Evolutionary conservation across 1,139 yeast genomes (phyloP).

Genomic region (Kurtzmaniella quercitrusa): DNA sequence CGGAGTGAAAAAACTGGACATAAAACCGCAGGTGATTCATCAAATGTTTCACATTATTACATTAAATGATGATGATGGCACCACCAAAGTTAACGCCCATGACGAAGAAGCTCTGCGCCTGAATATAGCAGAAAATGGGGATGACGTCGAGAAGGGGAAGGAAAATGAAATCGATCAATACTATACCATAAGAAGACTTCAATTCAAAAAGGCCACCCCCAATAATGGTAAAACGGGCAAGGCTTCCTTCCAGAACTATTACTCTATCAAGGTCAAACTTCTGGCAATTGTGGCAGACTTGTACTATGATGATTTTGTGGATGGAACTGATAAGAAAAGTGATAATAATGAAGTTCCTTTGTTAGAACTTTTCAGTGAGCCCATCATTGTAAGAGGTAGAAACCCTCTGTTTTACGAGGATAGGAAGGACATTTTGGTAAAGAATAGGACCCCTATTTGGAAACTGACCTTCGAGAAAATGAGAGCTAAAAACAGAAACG

Average conservation of each 20-base stretch:
- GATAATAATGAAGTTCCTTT: constrained; percentile 32
- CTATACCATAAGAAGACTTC: constrained; percentile 41
- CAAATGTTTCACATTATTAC: constrained; percentile 29
- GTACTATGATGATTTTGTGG: constrained; percentile 40
- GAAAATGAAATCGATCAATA: constrained; percentile 29
- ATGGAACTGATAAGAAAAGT: constrained; percentile 9
- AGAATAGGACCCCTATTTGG: constrained; percentile 21
- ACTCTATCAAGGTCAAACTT: constrained; percentile 43
- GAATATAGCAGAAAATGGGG: neutral
- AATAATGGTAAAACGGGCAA: constrained; percentile 62
- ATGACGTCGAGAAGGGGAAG: constrained; percentile 6
- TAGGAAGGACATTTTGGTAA: constrained; percentile 46
- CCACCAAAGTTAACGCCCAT: neutral
- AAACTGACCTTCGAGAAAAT: constrained; percentile 20
- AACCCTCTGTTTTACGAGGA: constrained; percentile 63
- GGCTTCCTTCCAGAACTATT: constrained; percentile 52
- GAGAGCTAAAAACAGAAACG: neutral
- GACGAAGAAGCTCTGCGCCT: neutral
- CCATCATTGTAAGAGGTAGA: constrained; percentile 62
- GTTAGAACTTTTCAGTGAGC: constrained; percentile 39
- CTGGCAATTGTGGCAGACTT: constrained; percentile 44
- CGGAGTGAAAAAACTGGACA: constrained; percentile 11
- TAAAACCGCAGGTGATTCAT: constrained; percentile 19
- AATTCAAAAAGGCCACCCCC: constrained; percentile 61
- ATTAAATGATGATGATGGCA: constrained; percentile 17